Evolutionary conservation across 495 filamentous ascomycete genomes (phyloP).

Genomic region (Schizothecium vesticola): DNA sequence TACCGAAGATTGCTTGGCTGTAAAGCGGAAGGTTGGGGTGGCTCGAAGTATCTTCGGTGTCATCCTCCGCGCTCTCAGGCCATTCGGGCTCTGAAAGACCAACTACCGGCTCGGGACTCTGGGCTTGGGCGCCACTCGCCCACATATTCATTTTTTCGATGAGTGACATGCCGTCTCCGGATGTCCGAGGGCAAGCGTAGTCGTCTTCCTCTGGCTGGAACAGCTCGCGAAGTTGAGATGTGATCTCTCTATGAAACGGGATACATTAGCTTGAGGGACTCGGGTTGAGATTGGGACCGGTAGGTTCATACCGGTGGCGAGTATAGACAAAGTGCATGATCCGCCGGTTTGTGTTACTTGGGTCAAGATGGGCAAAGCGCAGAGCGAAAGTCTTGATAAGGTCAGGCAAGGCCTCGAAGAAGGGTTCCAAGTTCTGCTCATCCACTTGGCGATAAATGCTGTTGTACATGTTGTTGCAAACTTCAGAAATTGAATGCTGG

Average conservation of each 20-base stretch:
- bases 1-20: slow-evolving; percentile 5
- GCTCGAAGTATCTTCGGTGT: not conserved
- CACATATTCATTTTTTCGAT: slow-evolving; percentile 6
- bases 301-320: slow-evolving; percentile 3
- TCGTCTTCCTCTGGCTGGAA: slow-evolving; percentile 1
- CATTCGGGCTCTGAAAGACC: not conserved
- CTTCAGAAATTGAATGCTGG: slow-evolving; percentile 4
- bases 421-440: not conserved
- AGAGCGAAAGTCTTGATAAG: slow-evolving; percentile 3
- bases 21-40: not conserved
- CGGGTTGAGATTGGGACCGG: no score
- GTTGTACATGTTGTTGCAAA: slow-evolving; percentile 2
- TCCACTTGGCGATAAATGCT: not conserved
- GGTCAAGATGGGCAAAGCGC: not conserved
- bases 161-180: not conserved
- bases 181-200: not conserved
- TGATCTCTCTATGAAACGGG: not conserved
- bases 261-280: not conserved
- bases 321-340: slow-evolving; percentile 11
- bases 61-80: slow-evolving; percentile 1
- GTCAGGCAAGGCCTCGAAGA: slow-evolving; percentile 1
- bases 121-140: not conserved
- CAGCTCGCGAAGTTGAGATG: not conserved
- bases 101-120: not conserved
- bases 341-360: not conserved